Base-by-base conservation (phyloP, 2,329 filamentous ascomycete species). In the Aschersonia sp. region DNA sequence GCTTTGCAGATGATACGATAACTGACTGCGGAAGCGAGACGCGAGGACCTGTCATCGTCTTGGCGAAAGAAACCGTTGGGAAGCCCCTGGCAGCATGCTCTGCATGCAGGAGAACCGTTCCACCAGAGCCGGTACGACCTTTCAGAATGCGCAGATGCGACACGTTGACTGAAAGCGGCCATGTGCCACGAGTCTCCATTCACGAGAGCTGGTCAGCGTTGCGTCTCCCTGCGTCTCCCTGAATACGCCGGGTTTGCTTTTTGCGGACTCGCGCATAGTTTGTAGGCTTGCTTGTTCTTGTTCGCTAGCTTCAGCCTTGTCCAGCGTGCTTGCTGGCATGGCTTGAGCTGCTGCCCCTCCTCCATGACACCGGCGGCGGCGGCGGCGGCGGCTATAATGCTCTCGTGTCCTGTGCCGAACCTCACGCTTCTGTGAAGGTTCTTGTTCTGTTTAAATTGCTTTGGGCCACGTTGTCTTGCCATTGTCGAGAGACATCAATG, bases 201-300 rank as follows among this genome's bases (percentile, higher is more conserved):
- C 35, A 12, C 35, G 35, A 38, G 12, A 38, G 35, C 35, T 9
- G 35, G 7, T 38, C 20, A 9, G 35, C 35, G 12, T 38, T 9
- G 40, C 40, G 20, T 42, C 40, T 38, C 35, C 12, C 35, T 38
- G 7, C 12, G 10, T 5, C 40, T 42, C 40, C 9, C 40, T 28
- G 20, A n/a, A n/a, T n/a, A 43, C 43, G 45, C 44, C 35, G 38
- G 45, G 40, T 48, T 51, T 51, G 44, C 50, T 51, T 28, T 51
- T 51, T 48, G 45, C 29, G 30, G 30, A 5, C 38, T 47, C 20
- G 44, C 45, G 47, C 47, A 49, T 31, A 43, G 40, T 42, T 28
- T 9, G 9, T 20, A 41, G 43, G 47, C 49, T 49, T 49, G 43
- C 47, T 47, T 49, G 20, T 51, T 51, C 30, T 30, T 10, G 35